Percentiles rank a stretch among this genome's conserved stretches.
These are phyloP conservation scores for Karstenula rhodostoma DNA, from an alignment of 2,329 filamentous ascomycete genomes.

Conservation along the genomic window DNA sequence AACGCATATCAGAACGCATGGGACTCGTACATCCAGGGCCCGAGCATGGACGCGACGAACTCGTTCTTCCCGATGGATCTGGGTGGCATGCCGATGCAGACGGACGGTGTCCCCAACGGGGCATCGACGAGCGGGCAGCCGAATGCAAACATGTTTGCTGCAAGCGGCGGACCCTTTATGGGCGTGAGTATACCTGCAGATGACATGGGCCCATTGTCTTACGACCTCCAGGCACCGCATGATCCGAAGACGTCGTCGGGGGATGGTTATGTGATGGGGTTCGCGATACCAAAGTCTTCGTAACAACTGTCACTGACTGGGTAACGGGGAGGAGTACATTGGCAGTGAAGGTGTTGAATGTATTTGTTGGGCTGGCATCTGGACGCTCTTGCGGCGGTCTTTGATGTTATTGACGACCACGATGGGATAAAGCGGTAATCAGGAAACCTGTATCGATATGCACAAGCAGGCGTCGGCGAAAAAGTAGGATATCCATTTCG, in stretches of 20 bases:
- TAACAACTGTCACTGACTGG: not conserved
- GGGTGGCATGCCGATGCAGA: conserved; percentile 43
- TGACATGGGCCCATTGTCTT: conserved; percentile 16
- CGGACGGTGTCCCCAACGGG: conserved; percentile 33
- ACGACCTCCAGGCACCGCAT: conserved; percentile 27
- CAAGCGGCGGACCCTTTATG: conserved; percentile 49
- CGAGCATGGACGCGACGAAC: conserved; percentile 53
- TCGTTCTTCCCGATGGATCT: conserved; percentile 57
- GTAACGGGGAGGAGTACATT: not conserved
- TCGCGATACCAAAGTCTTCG: conserved; percentile 35
- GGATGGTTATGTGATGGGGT: conserved; percentile 40
- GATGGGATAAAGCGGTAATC: conserved; percentile 1
- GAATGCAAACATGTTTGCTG: conserved; percentile 40
- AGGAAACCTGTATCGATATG: conserved; percentile 1
- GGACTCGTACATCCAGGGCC: conserved; percentile 73
- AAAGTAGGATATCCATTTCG: not conserved
- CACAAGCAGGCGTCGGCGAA: not conserved
- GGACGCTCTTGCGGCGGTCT: not conserved
- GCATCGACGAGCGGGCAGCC: conserved; percentile 28
- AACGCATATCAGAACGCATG: conserved; percentile 61
- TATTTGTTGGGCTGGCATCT: not conserved
- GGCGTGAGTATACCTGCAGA: conserved; percentile 39
- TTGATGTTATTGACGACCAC: not conserved
- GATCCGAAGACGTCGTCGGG: conserved; percentile 35
- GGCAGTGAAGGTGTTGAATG: not conserved